Conservation (phyloP, 768 basidiomycete species). For the Lactarius indigo region DNA sequence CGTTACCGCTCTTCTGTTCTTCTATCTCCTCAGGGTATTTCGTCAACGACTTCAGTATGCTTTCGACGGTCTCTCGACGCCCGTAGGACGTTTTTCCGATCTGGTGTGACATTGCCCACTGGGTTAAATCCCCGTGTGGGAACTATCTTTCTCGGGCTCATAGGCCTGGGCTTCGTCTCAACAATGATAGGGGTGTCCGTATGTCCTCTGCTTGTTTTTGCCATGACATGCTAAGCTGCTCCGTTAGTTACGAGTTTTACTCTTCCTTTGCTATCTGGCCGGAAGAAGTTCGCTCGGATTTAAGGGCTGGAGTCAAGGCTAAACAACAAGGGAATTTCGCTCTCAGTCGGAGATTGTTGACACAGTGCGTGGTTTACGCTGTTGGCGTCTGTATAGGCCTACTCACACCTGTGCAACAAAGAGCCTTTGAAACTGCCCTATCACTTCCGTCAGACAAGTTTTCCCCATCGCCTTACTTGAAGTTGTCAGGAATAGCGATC, state of each 20-base stretch:
- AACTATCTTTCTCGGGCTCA: slow-evolving; percentile 18
- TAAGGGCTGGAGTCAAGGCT: slow-evolving; percentile 62
- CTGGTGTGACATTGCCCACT: background rate
- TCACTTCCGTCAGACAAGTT: slow-evolving; percentile 39
- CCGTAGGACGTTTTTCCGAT: slow-evolving; percentile 10
- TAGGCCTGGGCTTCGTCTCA: slow-evolving; percentile 18
- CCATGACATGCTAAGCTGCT: slow-evolving; percentile 29
- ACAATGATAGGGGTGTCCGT: slow-evolving; percentile 22
- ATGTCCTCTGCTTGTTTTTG: slow-evolving; percentile 2
- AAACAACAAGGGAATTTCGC: slow-evolving; percentile 53
- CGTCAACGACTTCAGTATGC: background rate
- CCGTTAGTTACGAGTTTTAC: slow-evolving; percentile 52
- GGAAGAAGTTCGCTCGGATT: slow-evolving; percentile 53
- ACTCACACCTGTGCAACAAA: slow-evolving; percentile 24
- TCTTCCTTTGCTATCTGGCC: slow-evolving; percentile 64
- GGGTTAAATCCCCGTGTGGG: slow-evolving; percentile 10
- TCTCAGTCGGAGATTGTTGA: slow-evolving; percentile 49
- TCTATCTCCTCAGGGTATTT: background rate
- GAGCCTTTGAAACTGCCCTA: slow-evolving; percentile 55
- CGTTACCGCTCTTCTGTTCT: background rate
- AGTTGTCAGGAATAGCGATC: slow-evolving; percentile 64
- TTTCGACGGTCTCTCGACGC: background rate
- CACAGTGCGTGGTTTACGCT: slow-evolving; percentile 40
- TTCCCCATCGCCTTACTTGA: slow-evolving; percentile 52
- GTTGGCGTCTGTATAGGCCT: background rate